Conservation (phyloP, 805 yeast species). For the Debaryomyces maramus region DNA sequence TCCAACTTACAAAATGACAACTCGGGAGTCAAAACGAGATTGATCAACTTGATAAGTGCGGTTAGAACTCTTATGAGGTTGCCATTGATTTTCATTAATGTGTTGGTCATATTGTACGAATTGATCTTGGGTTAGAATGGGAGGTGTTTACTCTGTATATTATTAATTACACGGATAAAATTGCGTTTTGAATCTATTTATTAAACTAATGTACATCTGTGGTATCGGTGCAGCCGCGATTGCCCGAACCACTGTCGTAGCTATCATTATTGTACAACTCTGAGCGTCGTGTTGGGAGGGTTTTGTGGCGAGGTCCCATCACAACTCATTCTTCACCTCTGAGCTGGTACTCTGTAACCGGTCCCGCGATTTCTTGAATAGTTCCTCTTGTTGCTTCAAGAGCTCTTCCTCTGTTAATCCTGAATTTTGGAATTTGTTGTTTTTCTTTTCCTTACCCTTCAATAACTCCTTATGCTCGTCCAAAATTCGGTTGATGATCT, state of each 20-base stretch:
- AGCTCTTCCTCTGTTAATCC: constrained; percentile 93
- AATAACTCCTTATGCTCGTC: constrained; percentile 84
- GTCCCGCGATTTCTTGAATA: constrained; percentile 77
- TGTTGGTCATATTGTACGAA: constrained; percentile 68
- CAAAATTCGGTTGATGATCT: constrained; percentile 74
- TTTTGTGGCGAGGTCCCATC: too few species aligned
- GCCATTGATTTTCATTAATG: constrained; percentile 68
- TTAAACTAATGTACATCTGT: constrained; percentile 11
- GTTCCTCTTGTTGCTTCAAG: constrained; percentile 86
- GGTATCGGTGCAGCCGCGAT: background rate
- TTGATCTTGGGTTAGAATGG: constrained; percentile 58
- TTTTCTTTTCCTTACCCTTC: constrained; percentile 86
- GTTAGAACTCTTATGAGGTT: constrained; percentile 73
- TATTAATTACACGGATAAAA: constrained; percentile 2
- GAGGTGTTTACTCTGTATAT: constrained; percentile 3
- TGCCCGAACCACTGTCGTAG: background rate
- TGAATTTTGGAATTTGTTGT: constrained; percentile 88
- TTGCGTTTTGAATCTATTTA: constrained; percentile 6
- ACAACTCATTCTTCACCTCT: constrained; percentile 15
- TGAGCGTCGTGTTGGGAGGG: background rate
- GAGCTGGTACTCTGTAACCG: constrained; percentile 46
- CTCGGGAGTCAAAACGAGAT: constrained; percentile 48
- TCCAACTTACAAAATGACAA: constrained; percentile 44
- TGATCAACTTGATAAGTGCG: constrained; percentile 68
- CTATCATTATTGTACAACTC: constrained; percentile 1